These are phyloP conservation scores for Orbilia quercus DNA, from an alignment of 2,329 filamentous ascomycete genomes.

Conservation along the genomic window DNA sequence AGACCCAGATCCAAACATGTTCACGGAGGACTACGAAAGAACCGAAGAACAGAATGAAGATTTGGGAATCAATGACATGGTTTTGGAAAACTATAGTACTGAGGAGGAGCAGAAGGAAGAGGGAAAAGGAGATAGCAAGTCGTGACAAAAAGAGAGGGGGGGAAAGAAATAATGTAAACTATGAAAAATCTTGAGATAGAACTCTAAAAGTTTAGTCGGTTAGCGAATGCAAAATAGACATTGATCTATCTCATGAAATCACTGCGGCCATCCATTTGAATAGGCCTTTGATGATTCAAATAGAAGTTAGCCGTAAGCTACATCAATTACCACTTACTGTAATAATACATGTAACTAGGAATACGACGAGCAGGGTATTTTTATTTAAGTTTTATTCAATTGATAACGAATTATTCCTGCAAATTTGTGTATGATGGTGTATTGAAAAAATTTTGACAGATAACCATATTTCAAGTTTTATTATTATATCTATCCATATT, in stretches of 20 bases:
- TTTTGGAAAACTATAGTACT: constrained; percentile 84
- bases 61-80: constrained; percentile 90
- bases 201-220: constrained; percentile 16
- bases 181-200: background rate
- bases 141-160: constrained; percentile 3
- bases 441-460: too few relatives aligned
- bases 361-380: too few relatives aligned
- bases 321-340: too few relatives aligned
- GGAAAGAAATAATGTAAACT: constrained; percentile 1
- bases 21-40: constrained; percentile 81
- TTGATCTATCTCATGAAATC: background rate
- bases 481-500: too few relatives aligned
- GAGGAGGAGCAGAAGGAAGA: constrained; percentile 61
- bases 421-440: too few relatives aligned
- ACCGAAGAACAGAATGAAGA: constrained; percentile 95
- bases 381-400: too few relatives aligned
- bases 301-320: too few relatives aligned
- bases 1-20: constrained; percentile 85
- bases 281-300: too few relatives aligned
- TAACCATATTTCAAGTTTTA: too few relatives aligned
- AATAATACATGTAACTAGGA: too few relatives aligned
- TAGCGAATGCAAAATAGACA: constrained; percentile 16
- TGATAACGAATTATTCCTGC: too few relatives aligned
- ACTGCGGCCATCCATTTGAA: too few relatives aligned
- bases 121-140: constrained; percentile 12